Evolutionary conservation across 2,329 filamentous ascomycete species (phyloP), one percentile per base, ranked within the genome.

Genomic region (Xylaria sp.): DNA sequence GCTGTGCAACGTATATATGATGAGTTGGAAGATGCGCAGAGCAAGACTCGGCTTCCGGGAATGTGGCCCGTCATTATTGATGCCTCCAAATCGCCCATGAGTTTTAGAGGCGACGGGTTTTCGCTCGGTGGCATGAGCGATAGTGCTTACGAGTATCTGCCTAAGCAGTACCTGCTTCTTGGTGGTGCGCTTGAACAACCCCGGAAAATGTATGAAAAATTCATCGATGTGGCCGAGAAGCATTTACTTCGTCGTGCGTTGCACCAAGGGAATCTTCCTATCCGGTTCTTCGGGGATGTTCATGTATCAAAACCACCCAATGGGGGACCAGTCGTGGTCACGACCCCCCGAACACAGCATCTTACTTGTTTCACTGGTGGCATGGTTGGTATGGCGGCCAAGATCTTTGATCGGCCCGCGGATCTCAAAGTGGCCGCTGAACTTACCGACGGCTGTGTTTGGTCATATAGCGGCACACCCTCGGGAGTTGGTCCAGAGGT

Each of bases 121-220:
- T 84, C 84, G 0, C 80, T 87, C 2, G 87, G 86, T 52, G 86
- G 83, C 43, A 86, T 85, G 82, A 82, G 85, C 3, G 87, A 89
- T 74, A 87, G 86, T 15, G 77, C 86, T 1, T 89, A 88, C 69
- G 87, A 89, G 74, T 95, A 94, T 76, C 85, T 92, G 70, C 83
- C 86, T 0, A 81, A 93, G 76, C 84, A 91, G 75, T 88, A 89
- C 74, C 80, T 92, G 57, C 80, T 93, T n/a, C 85, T 92, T 0
- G 89, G 89, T 41, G 90, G 91, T 3, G 80, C 83, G 0, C 80
- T 86, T n/a, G 66, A 86, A 15, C 83, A 84, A 69, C 84, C 84
- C 13, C 78, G 78, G 32, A 80, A 73, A n/a, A 78, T 86, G 75
- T 86, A 85, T 70, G 78, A 81, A 52, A 76, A 74, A 0, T 83